Evolutionary conservation across 176 grass and related monocot genomes (phyloP).

Genomic region (Paspalum vaginatum): DNA sequence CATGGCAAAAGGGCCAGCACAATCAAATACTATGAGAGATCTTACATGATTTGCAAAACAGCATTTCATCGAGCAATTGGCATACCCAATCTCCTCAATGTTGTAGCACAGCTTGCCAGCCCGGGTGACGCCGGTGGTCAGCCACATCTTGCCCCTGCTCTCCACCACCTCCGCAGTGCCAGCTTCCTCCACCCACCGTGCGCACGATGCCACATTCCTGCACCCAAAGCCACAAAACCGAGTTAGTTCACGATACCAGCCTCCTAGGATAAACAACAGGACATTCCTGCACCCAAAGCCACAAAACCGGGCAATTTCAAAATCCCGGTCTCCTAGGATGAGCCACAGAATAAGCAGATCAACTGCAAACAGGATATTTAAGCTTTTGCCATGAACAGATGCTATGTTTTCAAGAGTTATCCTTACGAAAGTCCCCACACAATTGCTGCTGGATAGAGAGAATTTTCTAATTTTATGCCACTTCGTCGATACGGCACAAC

Average conservation of each 20-base stretch:
- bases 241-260: not conserved
- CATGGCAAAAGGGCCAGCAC: not conserved
- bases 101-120: slow-evolving; percentile 71
- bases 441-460: too few species aligned
- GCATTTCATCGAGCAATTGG: slow-evolving; percentile 44
- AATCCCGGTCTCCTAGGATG: not conserved
- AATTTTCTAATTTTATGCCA: too few species aligned
- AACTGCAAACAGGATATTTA: not conserved
- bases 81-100: slow-evolving; percentile 85
- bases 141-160: slow-evolving; percentile 79
- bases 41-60: not conserved
- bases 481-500: too few species aligned
- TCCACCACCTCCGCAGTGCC: slow-evolving; percentile 73
- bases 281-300: slow-evolving; percentile 47
- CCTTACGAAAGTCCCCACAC: too few species aligned
- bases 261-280: not conserved
- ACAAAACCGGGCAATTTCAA: not conserved
- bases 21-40: not conserved
- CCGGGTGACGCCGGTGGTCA: slow-evolving; percentile 61
- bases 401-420: too few species aligned
- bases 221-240: not conserved
- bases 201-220: slow-evolving; percentile 68
- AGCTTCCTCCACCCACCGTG: slow-evolving; percentile 68
- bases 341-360: not conserved
- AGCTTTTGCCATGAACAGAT: too few species aligned